These are phyloP conservation scores for Epichloe amarillans DNA, from an alignment of 2,329 filamentous ascomycete species.

Conservation along the genomic window DNA sequence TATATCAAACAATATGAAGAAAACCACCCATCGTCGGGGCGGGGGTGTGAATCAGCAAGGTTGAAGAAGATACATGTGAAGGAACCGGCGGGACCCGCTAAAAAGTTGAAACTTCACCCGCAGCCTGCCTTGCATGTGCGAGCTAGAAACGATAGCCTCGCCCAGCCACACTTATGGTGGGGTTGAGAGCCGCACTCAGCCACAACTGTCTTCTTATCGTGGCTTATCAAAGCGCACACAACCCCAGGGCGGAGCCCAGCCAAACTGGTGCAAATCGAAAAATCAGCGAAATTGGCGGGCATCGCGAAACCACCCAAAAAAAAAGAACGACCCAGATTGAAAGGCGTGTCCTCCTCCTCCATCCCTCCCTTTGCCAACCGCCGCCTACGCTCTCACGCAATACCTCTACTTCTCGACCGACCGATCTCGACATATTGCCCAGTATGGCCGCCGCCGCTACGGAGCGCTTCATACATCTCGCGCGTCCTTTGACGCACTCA, in stretches of 20 bases:
- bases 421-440: slow-evolving; percentile 23
- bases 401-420: not conserved
- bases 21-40: too few relatives aligned
- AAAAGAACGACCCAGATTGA: not conserved
- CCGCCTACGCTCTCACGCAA: slow-evolving; percentile 7
- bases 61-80: too few relatives aligned
- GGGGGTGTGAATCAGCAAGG: not conserved
- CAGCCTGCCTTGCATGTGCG: slow-evolving; percentile 25
- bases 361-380: slow-evolving; percentile 10
- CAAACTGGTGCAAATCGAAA: slow-evolving; percentile 28
- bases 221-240: slow-evolving; percentile 43
- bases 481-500: slow-evolving; percentile 78
- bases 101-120: slow-evolving; percentile 9
- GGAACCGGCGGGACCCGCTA: slow-evolving; percentile 1
- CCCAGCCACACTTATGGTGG: slow-evolving; percentile 22
- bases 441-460: slow-evolving; percentile 66
- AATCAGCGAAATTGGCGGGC: slow-evolving; percentile 23
- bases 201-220: slow-evolving; percentile 25
- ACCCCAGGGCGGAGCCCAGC: slow-evolving; percentile 27
- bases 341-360: slow-evolving; percentile 4
- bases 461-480: slow-evolving; percentile 87
- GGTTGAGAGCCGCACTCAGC: slow-evolving; percentile 9
- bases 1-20: not conserved
- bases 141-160: slow-evolving; percentile 7
- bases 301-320: slow-evolving; percentile 15